Evolutionary conservation across 148 eudicot genomes (phyloP), one percentile per base, ranked within the genome.

Genomic region (Vaccinium corymbosum): DNA sequence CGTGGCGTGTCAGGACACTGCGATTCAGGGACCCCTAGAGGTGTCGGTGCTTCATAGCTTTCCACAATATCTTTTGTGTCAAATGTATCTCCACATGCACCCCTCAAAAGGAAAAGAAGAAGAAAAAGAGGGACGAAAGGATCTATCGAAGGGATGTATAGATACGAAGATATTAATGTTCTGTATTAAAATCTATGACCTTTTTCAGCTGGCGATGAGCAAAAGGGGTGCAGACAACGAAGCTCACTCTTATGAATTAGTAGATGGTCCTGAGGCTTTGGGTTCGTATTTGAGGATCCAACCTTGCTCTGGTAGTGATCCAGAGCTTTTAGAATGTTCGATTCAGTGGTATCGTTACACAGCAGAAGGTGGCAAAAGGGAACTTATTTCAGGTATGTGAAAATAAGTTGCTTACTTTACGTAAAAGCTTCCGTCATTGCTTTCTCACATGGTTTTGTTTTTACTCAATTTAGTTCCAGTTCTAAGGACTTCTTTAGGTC

Each of bases 261-360:
- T 97, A 46, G 94, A 92, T 78, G 99, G 99, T 59, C 84, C 94
- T 79, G 93, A 91, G 85, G 88, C 95, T 49, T 86, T 97, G 90
- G 99, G 99, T 84, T 95, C 98, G 52, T 89, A 84, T 88, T 87
- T 97, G 86, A 89, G 86, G 82, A 90, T 95, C 86, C 91, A 90
- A 76, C 90, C 87, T 42, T 87, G 90, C 88, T 90, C 92, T 73
- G 91, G 91, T 87, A 85, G 85, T 76, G 92, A 93, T 83, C 87
- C 90, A 80, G 93, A 93, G 38, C 87, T 97, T 86, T 92, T 92
- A 2, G 94, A 89, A 80, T 94, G 96, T 90, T 87, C 87, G 15
- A 91, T 97, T 85, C 99, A 95, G 84, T 97, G 99, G 99, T 95
- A 94, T 75, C 94, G 98, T 2, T 89, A 89, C 76, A 84, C 92